A percentile compares a stretch with the other conserved stretches of the same genome.
Evolutionary conservation across 495 filamentous ascomycete species (phyloP).

Genomic region (Viridothelium virens): DNA sequence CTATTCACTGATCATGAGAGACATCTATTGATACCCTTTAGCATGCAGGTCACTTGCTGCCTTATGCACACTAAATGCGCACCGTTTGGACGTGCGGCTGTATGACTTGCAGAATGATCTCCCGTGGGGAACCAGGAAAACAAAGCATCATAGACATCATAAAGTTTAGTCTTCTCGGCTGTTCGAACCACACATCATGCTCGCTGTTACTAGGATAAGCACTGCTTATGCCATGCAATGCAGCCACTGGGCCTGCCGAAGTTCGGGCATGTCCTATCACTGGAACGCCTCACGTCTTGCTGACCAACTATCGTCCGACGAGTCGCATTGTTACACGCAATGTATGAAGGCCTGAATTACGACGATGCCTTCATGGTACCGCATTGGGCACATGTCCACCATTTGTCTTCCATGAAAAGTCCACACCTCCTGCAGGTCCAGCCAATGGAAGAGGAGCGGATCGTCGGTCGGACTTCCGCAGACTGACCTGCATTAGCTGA

Average conservation of each 20-base stretch:
- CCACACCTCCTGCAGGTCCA: conserved; percentile 38
- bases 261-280: background rate
- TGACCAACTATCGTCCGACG: background rate
- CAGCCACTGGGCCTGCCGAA: background rate
- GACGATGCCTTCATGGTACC: conserved; percentile 34
- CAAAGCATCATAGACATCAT: conserved; percentile 11
- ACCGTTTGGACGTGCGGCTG: conserved; percentile 5
- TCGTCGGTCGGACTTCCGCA: background rate
- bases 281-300: background rate
- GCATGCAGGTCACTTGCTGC: background rate
- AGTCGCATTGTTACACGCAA: background rate
- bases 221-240: conserved; percentile 7
- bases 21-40: background rate
- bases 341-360: background rate
- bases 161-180: background rate
- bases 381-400: conserved; percentile 39
- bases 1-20: background rate
- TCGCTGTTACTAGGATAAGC: background rate
- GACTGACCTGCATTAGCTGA: conserved; percentile 8
- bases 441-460: conserved; percentile 21
- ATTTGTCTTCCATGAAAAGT: conserved; percentile 37
- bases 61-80: background rate
- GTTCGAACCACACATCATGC: background rate
- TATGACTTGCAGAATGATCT: conserved; percentile 10
- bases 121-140: background rate